These are phyloP conservation scores for Lachnellula cervina DNA, from an alignment of 2,329 filamentous ascomycete species.

Conservation along the genomic window DNA sequence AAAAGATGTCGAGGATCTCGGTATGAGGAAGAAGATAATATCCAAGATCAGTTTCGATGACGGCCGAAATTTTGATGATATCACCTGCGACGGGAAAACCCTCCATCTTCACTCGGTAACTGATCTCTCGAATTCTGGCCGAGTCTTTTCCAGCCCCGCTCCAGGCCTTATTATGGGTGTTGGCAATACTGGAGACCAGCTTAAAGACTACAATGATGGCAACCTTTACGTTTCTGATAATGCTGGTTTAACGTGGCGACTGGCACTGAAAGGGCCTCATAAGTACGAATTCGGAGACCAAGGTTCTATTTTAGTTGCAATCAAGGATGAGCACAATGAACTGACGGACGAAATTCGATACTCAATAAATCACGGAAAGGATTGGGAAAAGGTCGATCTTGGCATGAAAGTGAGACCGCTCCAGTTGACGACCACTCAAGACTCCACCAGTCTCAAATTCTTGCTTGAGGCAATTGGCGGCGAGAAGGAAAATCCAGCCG, in stretches of 20 bases:
- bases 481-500: slow-evolving; percentile 46
- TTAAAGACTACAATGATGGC: slow-evolving; percentile 67
- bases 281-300: slow-evolving; percentile 97
- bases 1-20: slow-evolving; percentile 60
- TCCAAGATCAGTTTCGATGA: slow-evolving; percentile 94
- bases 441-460: slow-evolving; percentile 91
- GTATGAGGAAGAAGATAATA: slow-evolving; percentile 59
- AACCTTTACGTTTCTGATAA: slow-evolving; percentile 87
- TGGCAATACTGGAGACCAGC: slow-evolving; percentile 76
- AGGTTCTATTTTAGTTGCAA: slow-evolving; percentile 79
- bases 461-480: slow-evolving; percentile 60
- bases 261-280: slow-evolving; percentile 73
- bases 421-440: slow-evolving; percentile 80
- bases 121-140: slow-evolving; percentile 72
- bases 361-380: slow-evolving; percentile 84
- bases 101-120: slow-evolving; percentile 93
- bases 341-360: slow-evolving; percentile 62
- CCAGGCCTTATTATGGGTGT: slow-evolving; percentile 92
- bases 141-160: slow-evolving; percentile 88
- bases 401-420: slow-evolving; percentile 65
- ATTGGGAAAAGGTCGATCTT: slow-evolving; percentile 70
- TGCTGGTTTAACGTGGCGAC: slow-evolving; percentile 79
- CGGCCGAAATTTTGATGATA: slow-evolving; percentile 73
- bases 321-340: slow-evolving; percentile 52
- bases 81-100: slow-evolving; percentile 60